Evolutionary conservation across 768 basidiomycete genomes (phyloP).

Genomic region (Boletus pseudo-olivaceus): DNA sequence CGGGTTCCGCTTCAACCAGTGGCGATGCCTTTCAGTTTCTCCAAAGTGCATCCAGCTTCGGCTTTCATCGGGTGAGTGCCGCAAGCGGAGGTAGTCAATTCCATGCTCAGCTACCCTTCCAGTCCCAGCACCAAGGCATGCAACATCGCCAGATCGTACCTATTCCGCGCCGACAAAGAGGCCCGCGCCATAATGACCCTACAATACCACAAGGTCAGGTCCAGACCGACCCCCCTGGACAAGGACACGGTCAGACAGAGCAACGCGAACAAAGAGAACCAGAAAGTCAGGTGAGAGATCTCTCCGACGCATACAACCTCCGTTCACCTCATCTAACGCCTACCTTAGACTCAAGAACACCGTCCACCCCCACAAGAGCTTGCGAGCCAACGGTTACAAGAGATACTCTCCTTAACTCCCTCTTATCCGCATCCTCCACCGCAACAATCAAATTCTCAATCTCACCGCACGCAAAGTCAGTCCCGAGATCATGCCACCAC

Average conservation of each 20-base stretch:
- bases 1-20: not conserved
- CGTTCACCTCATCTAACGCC: not conserved
- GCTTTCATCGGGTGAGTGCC: not conserved
- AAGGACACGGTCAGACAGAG: not conserved
- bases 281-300: slow-evolving; percentile 7
- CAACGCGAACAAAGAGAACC: not conserved
- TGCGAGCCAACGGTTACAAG: slow-evolving; percentile 21
- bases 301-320: not conserved
- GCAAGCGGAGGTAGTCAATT: not conserved
- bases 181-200: not conserved
- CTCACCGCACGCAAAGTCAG: not conserved
- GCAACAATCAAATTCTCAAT: not conserved
- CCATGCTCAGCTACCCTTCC: not conserved
- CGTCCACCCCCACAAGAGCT: slow-evolving; percentile 7
- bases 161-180: slow-evolving; percentile 7
- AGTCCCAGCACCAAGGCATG: not conserved
- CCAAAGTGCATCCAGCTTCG: not conserved
- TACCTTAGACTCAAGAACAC: not conserved
- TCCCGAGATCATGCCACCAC: not conserved
- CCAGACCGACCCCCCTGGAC: not conserved
- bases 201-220: not conserved
- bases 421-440: not conserved
- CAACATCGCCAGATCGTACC: slow-evolving; percentile 15
- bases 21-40: not conserved
- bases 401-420: slow-evolving; percentile 16